phyloP scores from a whole-genome alignment of 768 basidiomycete genomes.

The Trametes elegans region DNA sequence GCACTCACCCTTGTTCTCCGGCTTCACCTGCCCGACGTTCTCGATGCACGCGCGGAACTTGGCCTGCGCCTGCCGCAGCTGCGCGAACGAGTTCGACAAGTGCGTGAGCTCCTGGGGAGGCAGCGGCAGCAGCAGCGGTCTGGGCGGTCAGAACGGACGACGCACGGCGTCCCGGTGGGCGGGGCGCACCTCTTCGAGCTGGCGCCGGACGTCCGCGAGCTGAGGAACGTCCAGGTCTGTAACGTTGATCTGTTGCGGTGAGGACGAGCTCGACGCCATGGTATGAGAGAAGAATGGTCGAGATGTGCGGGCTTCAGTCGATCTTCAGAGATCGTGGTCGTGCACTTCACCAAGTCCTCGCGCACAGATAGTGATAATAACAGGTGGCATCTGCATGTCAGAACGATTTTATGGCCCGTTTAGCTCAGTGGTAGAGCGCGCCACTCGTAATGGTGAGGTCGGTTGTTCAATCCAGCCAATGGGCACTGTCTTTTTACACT shows the following conservation, averaged over 20 bases:
- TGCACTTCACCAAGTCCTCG: too few species aligned
- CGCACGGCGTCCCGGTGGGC: background rate
- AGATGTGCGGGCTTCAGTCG: too few species aligned
- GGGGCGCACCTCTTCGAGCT: slow-evolving; percentile 80
- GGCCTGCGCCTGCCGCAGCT: slow-evolving; percentile 88
- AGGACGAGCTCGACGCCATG: slow-evolving; percentile 36
- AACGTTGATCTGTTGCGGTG: slow-evolving; percentile 71
- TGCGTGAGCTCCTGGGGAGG: slow-evolving; percentile 80
- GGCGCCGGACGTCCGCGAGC: slow-evolving; percentile 84
- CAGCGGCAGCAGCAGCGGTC: background rate
- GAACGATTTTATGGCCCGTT: slow-evolving; percentile 5
- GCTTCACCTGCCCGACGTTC: slow-evolving; percentile 72
- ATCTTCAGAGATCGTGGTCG: too few species aligned
- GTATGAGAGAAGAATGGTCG: background rate
- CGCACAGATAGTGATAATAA: background rate
- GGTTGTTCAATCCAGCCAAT: slow-evolving; percentile 22
- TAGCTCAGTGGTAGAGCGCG: slow-evolving; percentile 22
- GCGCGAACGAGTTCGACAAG: slow-evolving; percentile 86
- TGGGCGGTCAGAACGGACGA: background rate
- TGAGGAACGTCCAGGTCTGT: slow-evolving; percentile 84
- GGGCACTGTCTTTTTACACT: slow-evolving; percentile 10
- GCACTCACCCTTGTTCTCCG: slow-evolving; percentile 56
- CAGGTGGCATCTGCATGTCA: too few species aligned
- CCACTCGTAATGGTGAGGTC: slow-evolving; percentile 22
- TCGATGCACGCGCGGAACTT: slow-evolving; percentile 90